phyloP scores from a whole-genome alignment of 306 rosid genomes.

The Chamaecrista fasciculata region DNA sequence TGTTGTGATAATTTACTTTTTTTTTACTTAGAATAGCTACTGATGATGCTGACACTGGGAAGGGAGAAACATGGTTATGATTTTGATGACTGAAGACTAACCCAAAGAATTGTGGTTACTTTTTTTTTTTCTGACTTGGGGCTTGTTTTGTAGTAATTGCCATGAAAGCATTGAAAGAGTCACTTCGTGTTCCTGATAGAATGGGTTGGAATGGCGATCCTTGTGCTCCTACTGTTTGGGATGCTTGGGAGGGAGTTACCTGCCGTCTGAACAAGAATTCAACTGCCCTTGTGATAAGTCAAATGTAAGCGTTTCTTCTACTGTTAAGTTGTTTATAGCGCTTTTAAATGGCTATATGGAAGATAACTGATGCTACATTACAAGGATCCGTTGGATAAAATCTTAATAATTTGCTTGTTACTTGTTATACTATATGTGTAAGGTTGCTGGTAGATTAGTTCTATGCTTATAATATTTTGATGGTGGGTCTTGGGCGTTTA shows the following conservation, averaged over 20 bases:
- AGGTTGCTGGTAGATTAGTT: background rate
- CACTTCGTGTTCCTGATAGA: constrained; percentile 82
- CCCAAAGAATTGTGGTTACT: constrained; percentile 1
- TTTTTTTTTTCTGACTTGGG: background rate
- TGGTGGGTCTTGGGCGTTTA: background rate
- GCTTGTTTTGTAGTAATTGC: constrained; percentile 55
- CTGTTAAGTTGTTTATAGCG: background rate
- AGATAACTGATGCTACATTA: background rate
- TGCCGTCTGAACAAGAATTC: constrained; percentile 62
- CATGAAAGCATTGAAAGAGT: constrained; percentile 85
- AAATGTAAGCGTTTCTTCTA: constrained; percentile 57
- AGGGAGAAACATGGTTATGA: background rate
- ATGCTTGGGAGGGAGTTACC: constrained; percentile 99
- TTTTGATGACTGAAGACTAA: background rate
- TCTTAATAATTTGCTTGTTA: background rate
- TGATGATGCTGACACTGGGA: constrained; percentile 5
- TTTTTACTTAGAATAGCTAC: background rate
- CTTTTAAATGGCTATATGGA: background rate
- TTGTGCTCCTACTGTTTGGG: constrained; percentile 93
- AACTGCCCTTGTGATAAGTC: constrained; percentile 63
- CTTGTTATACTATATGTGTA: background rate
- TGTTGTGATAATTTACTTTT: background rate
- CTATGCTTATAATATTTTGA: background rate
- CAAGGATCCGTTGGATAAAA: background rate
- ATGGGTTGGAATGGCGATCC: constrained; percentile 99